Conservation (phyloP, 169 alveolate species). For the Cyclospora cayetanensis region DNA sequence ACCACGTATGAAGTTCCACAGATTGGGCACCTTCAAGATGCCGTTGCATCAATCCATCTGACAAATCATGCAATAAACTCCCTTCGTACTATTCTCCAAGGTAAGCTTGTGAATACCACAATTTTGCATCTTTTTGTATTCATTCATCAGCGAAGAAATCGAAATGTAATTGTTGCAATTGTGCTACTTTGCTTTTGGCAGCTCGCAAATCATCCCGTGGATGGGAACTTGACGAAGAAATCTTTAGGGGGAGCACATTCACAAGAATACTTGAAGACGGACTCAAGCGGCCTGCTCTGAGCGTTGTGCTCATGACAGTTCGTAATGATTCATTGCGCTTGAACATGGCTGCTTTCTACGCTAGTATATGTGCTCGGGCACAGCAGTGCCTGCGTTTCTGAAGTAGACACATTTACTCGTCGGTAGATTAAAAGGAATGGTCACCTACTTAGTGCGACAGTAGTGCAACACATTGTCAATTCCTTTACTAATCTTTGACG, state of each 20-base stretch:
- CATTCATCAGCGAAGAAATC: no score
- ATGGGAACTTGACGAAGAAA: neutral
- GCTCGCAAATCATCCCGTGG: neutral
- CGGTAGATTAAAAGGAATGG: no score
- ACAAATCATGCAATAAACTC: neutral
- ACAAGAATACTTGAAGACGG: neutral
- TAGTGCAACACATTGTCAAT: no score
- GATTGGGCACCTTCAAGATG: neutral
- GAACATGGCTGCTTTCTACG: neutral
- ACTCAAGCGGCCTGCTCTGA: neutral
- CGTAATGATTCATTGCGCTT: neutral
- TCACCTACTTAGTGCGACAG: no score
- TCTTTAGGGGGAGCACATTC: neutral
- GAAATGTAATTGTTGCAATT: no score
- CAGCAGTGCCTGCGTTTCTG: no score
- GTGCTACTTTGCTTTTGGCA: neutral
- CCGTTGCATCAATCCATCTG: neutral
- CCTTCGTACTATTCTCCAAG: neutral
- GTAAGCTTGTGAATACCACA: neutral
- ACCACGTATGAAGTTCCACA: neutral
- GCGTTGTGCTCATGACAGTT: neutral
- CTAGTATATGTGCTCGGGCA: neutral
- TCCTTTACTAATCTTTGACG: no score
- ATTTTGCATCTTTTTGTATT: no score
- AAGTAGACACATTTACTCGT: no score